These are phyloP conservation scores for Myriosclerotinia scirpicola DNA, from an alignment of 2,329 filamentous ascomycete species.

Conservation along the genomic window DNA sequence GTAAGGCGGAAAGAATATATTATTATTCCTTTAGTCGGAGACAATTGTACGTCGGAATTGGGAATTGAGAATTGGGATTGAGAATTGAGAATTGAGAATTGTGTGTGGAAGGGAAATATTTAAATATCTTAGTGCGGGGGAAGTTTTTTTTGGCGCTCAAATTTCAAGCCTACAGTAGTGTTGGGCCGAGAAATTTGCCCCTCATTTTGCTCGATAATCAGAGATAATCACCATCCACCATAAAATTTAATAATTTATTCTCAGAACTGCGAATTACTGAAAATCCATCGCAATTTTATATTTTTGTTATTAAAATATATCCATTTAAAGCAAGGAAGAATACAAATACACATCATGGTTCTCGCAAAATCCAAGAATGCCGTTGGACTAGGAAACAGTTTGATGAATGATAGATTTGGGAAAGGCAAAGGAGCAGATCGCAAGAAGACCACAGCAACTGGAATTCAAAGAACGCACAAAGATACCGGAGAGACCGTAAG, in stretches of 20 bases:
- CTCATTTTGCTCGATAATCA: constrained; percentile 32
- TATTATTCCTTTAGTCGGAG: background rate
- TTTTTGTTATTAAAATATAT: background rate
- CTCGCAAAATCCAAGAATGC: constrained; percentile 91
- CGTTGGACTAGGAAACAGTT: constrained; percentile 90
- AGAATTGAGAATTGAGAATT: constrained; percentile 19
- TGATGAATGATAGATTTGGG: constrained; percentile 98
- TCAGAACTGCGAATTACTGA: background rate
- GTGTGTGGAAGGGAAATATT: constrained; percentile 27
- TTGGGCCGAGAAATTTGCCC: constrained; percentile 23
- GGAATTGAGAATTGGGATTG: no score
- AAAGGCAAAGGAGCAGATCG: constrained; percentile 85
- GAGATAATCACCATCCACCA: constrained; percentile 24
- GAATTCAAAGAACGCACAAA: constrained; percentile 65
- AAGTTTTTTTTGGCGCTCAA: constrained; percentile 28
- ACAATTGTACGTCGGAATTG: constrained; percentile 5
- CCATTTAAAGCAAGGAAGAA: background rate
- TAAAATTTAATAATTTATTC: constrained; percentile 17
- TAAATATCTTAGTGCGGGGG: constrained; percentile 22
- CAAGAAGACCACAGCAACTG: constrained; percentile 64
- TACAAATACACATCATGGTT: constrained; percentile 53
- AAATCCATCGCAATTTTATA: background rate
- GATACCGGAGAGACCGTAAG: constrained; percentile 72
- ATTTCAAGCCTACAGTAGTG: constrained; percentile 4
- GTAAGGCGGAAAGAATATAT: background rate